Evolutionary conservation across 768 basidiomycete genomes (phyloP).

Genomic region (Botryobasidium botryosum): DNA sequence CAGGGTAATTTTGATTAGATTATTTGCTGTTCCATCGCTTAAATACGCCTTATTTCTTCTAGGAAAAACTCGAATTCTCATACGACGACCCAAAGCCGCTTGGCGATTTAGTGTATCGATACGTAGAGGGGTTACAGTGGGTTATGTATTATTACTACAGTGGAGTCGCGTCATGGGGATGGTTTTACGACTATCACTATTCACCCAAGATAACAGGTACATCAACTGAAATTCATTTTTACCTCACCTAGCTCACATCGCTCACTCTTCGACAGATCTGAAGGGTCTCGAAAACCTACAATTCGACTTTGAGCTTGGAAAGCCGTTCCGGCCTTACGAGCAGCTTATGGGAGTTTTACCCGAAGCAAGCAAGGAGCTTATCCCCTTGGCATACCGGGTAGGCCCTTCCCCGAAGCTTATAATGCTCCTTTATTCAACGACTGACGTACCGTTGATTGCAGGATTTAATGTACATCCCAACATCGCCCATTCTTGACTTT

Average conservation of each 20-base stretch:
- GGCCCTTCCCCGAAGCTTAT: slow-evolving; percentile 12
- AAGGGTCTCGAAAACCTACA: slow-evolving; percentile 50
- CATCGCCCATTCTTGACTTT: slow-evolving; percentile 84
- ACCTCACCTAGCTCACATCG: not conserved
- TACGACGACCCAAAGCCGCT: slow-evolving; percentile 53
- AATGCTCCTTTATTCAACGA: slow-evolving; percentile 6
- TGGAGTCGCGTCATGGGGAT: slow-evolving; percentile 93
- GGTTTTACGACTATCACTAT: slow-evolving; percentile 99
- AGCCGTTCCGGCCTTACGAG: slow-evolving; percentile 82
- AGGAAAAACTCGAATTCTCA: slow-evolving; percentile 80
- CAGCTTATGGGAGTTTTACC: slow-evolving; percentile 98
- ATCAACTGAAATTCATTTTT: slow-evolving; percentile 14
- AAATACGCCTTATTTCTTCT: slow-evolving; percentile 3
- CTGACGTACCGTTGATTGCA: slow-evolving; percentile 17
- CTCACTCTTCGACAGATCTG: slow-evolving; percentile 28
- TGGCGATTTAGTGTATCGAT: slow-evolving; percentile 55
- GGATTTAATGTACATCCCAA: slow-evolving; percentile 78
- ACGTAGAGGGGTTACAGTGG: slow-evolving; percentile 94
- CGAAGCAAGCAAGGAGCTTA: slow-evolving; percentile 71
- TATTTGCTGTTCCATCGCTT: slow-evolving; percentile 5
- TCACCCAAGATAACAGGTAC: slow-evolving; percentile 92
- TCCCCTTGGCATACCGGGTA: slow-evolving; percentile 77
- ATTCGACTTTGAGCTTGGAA: slow-evolving; percentile 78
- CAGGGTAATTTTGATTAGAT: slow-evolving; percentile 32
- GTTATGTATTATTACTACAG: slow-evolving; percentile 98